Conservation (phyloP, 2,329 filamentous ascomycete genomes). For the Penicillium sp. region DNA sequence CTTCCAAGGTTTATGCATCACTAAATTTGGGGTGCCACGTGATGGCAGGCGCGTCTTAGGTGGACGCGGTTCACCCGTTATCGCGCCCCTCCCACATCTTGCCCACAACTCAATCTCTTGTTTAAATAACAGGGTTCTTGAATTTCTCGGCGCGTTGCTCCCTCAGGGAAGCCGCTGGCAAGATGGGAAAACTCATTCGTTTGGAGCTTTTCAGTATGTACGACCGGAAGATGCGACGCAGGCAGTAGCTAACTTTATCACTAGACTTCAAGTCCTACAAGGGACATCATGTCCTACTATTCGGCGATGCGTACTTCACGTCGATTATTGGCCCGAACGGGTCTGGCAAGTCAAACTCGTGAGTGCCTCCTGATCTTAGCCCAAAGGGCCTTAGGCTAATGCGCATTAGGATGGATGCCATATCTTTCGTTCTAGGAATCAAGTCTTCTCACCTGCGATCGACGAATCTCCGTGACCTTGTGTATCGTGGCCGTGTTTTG, state of each 20-base stretch:
- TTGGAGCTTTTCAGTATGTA: conserved; percentile 86
- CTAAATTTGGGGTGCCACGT: conserved; percentile 20
- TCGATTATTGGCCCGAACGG: conserved; percentile 99
- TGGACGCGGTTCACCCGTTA: conserved; percentile 22
- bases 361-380: conserved; percentile 37
- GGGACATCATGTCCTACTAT: conserved; percentile 88
- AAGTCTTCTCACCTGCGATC: conserved; percentile 98
- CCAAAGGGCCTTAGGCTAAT: conserved; percentile 20
- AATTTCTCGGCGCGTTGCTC: conserved; percentile 18
- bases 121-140: conserved; percentile 16
- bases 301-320: conserved; percentile 97
- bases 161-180: conserved; percentile 40
- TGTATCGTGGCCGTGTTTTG: conserved; percentile 92
- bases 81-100: conserved; percentile 25
- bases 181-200: conserved; percentile 93
- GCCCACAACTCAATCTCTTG: conserved; percentile 11
- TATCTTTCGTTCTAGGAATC: conserved; percentile 97
- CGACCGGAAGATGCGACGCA: conserved; percentile 3
- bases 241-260: conserved; percentile 29
- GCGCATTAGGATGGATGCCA: conserved; percentile 82
- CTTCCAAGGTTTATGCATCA: not conserved
- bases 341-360: conserved; percentile 98
- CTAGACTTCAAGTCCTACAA: conserved; percentile 99
- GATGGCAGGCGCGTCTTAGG: conserved; percentile 28
- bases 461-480: conserved; percentile 85